Conservation (phyloP, 2,329 filamentous ascomycete species). For the Rachicladosporium sp. region DNA sequence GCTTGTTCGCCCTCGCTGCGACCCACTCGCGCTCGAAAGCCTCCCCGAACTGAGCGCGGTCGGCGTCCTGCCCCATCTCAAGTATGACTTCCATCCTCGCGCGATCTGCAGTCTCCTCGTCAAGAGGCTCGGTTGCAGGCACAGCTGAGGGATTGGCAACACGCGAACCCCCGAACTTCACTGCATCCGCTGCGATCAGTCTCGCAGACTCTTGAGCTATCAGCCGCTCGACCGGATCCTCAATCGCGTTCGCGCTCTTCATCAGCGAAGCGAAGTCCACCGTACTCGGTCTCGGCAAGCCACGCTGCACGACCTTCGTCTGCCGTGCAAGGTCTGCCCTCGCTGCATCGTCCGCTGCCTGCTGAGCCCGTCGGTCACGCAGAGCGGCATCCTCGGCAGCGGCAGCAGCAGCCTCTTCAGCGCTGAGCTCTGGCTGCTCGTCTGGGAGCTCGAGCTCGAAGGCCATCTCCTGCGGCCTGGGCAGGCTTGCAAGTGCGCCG, state of each 20-base stretch:
- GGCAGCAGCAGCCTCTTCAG: constrained; percentile 33
- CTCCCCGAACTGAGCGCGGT: constrained; percentile 31
- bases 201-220: constrained; percentile 67
- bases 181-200: constrained; percentile 71
- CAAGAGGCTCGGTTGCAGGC: constrained; percentile 48
- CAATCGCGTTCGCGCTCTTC: constrained; percentile 46
- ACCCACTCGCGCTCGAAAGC: constrained; percentile 34
- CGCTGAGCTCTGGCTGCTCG: constrained; percentile 52
- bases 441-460: constrained; percentile 91
- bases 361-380: constrained; percentile 57
- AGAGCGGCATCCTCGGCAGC: constrained; percentile 60
- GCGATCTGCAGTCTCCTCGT: constrained; percentile 59
- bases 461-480: constrained; percentile 83
- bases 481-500: constrained; percentile 65
- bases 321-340: constrained; percentile 64
- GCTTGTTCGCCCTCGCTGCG: constrained; percentile 32
- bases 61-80: constrained; percentile 44
- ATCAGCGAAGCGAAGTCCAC: constrained; percentile 61
- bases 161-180: constrained; percentile 57
- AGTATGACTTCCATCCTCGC: constrained; percentile 66
- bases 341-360: constrained; percentile 50
- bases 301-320: constrained; percentile 81
- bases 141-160: constrained; percentile 45
- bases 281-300: constrained; percentile 61
- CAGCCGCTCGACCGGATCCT: constrained; percentile 53